Percentiles rank a stretch among this genome's conserved stretches.
Evolutionary conservation across 1,139 yeast species (phyloP).

Genomic region (Geotrichum cucujoidarum): DNA sequence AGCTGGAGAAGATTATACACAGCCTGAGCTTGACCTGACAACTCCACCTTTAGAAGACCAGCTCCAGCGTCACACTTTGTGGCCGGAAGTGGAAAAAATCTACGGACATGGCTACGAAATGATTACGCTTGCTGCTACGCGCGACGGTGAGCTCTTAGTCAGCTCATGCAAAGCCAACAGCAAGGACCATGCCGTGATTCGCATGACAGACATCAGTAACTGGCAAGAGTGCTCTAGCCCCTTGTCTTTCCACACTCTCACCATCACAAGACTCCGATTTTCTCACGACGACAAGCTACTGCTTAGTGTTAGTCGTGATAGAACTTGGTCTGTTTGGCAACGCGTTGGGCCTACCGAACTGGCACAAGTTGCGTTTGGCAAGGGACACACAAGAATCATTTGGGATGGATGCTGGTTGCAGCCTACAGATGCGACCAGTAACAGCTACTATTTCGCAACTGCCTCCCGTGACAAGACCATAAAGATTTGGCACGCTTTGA

Average conservation of each 20-base stretch:
- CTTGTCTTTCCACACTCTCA: conserved; percentile 65
- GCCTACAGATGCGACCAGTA: conserved; percentile 22
- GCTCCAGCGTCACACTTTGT: conserved; percentile 82
- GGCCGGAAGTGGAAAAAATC: conserved; percentile 91
- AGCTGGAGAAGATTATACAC: conserved; percentile 43
- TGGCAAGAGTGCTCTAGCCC: conserved; percentile 56
- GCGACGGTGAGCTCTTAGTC: conserved; percentile 63
- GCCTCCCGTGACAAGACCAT: conserved; percentile 82
- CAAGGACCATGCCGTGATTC: conserved; percentile 75
- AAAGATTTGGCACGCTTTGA: conserved; percentile 60
- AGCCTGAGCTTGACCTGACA: conserved; percentile 43
- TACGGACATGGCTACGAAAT: conserved; percentile 98
- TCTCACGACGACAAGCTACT: conserved; percentile 66
- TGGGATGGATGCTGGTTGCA: conserved; percentile 88
- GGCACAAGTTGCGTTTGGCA: conserved; percentile 38
- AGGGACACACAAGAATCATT: conserved; percentile 85
- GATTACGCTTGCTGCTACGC: conserved; percentile 68
- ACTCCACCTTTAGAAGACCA: conserved; percentile 84
- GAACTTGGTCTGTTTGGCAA: conserved; percentile 77
- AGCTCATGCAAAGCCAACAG: conserved; percentile 90
- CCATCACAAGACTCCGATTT: conserved; percentile 77
- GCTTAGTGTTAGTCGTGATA: conserved; percentile 83
- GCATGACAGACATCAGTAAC: conserved; percentile 61
- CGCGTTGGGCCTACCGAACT: conserved; percentile 38
- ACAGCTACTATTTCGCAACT: conserved; percentile 53